Evolutionary conservation across 345 rosid genomes (phyloP), one percentile per base, ranked within the genome.

Genomic region (Balakata baccata): DNA sequence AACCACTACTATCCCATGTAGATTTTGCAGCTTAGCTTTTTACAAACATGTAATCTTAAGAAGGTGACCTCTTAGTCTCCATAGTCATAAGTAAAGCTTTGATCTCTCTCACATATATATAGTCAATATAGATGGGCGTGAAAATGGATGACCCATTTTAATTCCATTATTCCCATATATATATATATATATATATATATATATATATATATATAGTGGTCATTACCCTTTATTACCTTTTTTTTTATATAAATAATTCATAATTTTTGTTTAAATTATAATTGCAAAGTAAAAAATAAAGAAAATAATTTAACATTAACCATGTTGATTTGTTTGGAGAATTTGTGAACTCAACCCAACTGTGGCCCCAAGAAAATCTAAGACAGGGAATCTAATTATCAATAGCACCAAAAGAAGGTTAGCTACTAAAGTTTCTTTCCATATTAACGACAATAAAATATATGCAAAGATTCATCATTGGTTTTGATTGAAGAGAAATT

Each of bases 71-170:
- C 57, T 34, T 70, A 72, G 85, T 81, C 84, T 73, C 61, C 75
- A 51, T 0, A 7, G 70, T 76, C 74, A 86, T 86, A 83, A 86
- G 87, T 80, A 68, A 43, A 62, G 50, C 25, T 76, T 81, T 80
- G 82, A 80, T 71, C 50, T 39, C 43, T 17, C 39, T 64, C 34
- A 66, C 18, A 29, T 8, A 29, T 22, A 43, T 4, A 11, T 2
- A 77, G 89, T 86, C 89, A 84, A 84, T 74, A 54, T 81, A 64
- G 80, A 83, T 63, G 84, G 86, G 82, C 86, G 74, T 70, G 65
- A 75, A 81, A 77, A 76, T 82, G 79, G 77, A 70, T 66, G 4
- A 51, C 69, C 67, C 76, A 71, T 75, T 80, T 69, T 50, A 74
- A 76, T 69, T 63, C 69, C 76, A 77, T 43, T 71, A 51, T 71